Evolutionary conservation across 768 basidiomycete species (phyloP), one percentile per base, ranked within the genome.

Genomic region (Podaxis sp.): DNA sequence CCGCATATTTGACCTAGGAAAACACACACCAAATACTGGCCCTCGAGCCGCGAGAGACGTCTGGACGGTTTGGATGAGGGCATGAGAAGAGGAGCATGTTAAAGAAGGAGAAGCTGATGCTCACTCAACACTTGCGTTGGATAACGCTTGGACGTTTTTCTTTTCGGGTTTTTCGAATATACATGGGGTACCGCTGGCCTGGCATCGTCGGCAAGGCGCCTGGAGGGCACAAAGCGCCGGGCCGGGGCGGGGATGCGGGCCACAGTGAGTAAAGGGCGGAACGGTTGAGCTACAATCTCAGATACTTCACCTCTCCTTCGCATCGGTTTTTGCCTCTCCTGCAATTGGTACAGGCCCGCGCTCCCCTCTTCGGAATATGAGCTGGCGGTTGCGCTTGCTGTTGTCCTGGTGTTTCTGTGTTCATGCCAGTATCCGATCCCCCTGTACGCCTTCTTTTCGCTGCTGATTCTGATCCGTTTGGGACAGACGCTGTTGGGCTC

Each of bases 301-400:
- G 66, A 65, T 63, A 64, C 71, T 82, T 71, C 69, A 91, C 91
- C 83, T 93, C 92, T 74, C 92, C 91, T 77, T 95, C 93, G 71
- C 93, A 95, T 72, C 92, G 81, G 79, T 95, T 95, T 80, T 94
- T 95, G 61, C 92, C 92, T 68, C 91, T 92, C 71, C 92, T 86
- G 74, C 92, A 94, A 64, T 88, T 85, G 14, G 91, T 93, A 72
- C 92, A 94, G 57, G 92, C 92, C 64, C 91, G 80, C 58, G 91
- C 90, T n/a, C 92, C 92, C 67, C 91, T 82, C 81, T 93, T 94
- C 47, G 91, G 90, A 65, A 92, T 89, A 72, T 93, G 89, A n/a
- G 78, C 69, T 32, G 78, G 32, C 57, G 72, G 59, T 59, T 75
- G 79, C 61, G 27, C 16, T 40, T 66, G 66, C 44, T 59, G 59